Evolutionary conservation across 345 rosid species (phyloP).

Genomic region (Hibiscus tridactylites): DNA sequence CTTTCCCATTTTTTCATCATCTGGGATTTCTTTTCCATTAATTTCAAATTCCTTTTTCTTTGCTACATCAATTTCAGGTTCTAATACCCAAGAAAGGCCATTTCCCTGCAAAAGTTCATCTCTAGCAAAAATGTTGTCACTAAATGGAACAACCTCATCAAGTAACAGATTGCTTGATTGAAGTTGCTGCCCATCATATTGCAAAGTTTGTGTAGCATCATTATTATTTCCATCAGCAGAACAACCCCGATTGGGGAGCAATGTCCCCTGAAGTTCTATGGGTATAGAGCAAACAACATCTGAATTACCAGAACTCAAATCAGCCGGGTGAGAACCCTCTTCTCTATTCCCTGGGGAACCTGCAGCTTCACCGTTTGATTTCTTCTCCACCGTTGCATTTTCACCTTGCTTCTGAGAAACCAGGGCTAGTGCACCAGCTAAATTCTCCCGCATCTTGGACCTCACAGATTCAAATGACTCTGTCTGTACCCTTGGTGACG

Average conservation of each 20-base stretch:
- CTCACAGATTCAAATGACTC: slow-evolving; percentile 62
- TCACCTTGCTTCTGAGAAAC: slow-evolving; percentile 36
- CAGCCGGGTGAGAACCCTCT: slow-evolving; percentile 23
- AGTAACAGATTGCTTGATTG: slow-evolving; percentile 34
- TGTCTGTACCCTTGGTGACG: slow-evolving; percentile 26
- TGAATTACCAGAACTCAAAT: slow-evolving; percentile 12
- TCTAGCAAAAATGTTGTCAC: slow-evolving; percentile 60
- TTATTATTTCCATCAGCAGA: slow-evolving; percentile 16
- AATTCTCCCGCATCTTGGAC: slow-evolving; percentile 72
- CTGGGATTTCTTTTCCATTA: slow-evolving; percentile 15
- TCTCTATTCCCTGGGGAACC: slow-evolving; percentile 11
- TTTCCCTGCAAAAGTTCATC: slow-evolving; percentile 96
- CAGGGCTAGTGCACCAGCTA: slow-evolving; percentile 73
- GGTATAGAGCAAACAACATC: slow-evolving; percentile 10
- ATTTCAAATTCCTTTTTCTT: slow-evolving; percentile 27
- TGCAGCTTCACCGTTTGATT: slow-evolving; percentile 28
- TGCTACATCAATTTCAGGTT: slow-evolving; percentile 30
- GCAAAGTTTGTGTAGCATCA: slow-evolving; percentile 13
- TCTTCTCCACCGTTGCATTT: slow-evolving; percentile 25
- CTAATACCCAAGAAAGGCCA: slow-evolving; percentile 84
- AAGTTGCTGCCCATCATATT: slow-evolving; percentile 30
- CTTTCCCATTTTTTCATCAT: slow-evolving; percentile 8
- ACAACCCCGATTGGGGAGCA: slow-evolving; percentile 17
- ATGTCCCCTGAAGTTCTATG: slow-evolving; percentile 20
- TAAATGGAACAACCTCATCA: slow-evolving; percentile 54